A percentile compares a stretch with the other conserved stretches of the same genome.
These are phyloP conservation scores for Scedosporium boydii DNA, from an alignment of 2,329 filamentous ascomycete genomes.

Conservation along the genomic window DNA sequence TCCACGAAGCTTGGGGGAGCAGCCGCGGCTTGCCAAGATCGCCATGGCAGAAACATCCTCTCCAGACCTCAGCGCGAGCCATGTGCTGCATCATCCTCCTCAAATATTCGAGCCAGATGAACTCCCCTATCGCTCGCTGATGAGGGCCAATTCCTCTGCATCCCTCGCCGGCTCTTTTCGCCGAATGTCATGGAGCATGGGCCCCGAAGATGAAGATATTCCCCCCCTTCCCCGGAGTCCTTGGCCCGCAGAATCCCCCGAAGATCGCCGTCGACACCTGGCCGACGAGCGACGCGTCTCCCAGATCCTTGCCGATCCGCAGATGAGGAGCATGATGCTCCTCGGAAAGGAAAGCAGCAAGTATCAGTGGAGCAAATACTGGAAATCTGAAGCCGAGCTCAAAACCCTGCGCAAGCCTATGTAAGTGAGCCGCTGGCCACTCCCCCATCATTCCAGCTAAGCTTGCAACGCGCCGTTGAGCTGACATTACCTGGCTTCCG, in stretches of 20 bases:
- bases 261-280: constrained; percentile 33
- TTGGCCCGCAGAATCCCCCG: constrained; percentile 23
- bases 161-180: constrained; percentile 3
- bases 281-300: constrained; percentile 50
- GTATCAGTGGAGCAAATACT: constrained; percentile 81
- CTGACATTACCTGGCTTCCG: neutral
- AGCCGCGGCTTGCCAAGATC: neutral
- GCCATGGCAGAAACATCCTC: neutral
- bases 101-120: neutral
- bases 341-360: constrained; percentile 83
- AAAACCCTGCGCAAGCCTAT: constrained; percentile 61
- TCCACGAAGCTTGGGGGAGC: neutral
- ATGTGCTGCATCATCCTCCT: neutral
- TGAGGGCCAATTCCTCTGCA: constrained; percentile 29
- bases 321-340: constrained; percentile 73
- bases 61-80: neutral
- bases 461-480: neutral
- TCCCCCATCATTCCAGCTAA: neutral
- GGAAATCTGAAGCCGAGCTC: constrained; percentile 70
- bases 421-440: constrained; percentile 23
- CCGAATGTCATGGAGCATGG: neutral
- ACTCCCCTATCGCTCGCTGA: constrained; percentile 23
- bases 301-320: constrained; percentile 53
- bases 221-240: constrained; percentile 7
- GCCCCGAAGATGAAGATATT: constrained; percentile 11